Evolutionary conservation across 2,329 filamentous ascomycete species (phyloP), one percentile per base, ranked within the genome.

Genomic region (Beauveria sp.): DNA sequence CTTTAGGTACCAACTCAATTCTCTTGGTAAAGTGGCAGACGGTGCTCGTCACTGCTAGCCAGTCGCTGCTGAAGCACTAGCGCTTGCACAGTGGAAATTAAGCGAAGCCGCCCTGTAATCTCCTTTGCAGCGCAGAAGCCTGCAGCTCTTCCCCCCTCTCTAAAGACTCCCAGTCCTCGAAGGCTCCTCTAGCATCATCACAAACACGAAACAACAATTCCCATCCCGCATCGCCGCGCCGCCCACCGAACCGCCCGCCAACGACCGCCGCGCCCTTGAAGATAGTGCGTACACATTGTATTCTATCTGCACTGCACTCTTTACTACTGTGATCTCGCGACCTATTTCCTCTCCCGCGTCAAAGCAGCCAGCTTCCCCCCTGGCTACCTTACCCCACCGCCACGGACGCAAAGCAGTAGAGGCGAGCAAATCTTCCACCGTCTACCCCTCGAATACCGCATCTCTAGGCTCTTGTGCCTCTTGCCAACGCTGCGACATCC

Each of bases 141-240:
- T 49, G 34, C 45, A 43, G 52, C 52, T 51, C 45, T 40, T 26
- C 43, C 40, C 28, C 50, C 18, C 20, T n/a, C 16, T 24, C 56
- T 24, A 28, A 49, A 18, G 28, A 16, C 28, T 38, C 34, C 22
- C 26, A 18, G 47, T 20, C 24, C 18, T 20, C 16, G 10, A 28
- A 54, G 43, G 53, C 60, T 61, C 52, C 51, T 47, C 58, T 61
- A 42, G 51, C 59, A 61, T 61, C 60, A 61, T 61, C 60, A 61
- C 57, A 60, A 60, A 60, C 47, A 59, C 49, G 12, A 56, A 56
- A 57, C 59, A 61, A 52, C 60, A 57, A 51, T 28, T 46, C 34
- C 20, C 52, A 45, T 51, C 53, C 24, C 22, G 30, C 53, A 57
- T 51, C 38, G 22, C 24, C 46, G 47, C 45, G 42, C 18, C 58